A percentile compares a stretch with the other conserved stretches of the same genome.
phyloP scores from a whole-genome alignment of 1,284 basidiomycete species.

The Singerocomus inundabilis region DNA sequence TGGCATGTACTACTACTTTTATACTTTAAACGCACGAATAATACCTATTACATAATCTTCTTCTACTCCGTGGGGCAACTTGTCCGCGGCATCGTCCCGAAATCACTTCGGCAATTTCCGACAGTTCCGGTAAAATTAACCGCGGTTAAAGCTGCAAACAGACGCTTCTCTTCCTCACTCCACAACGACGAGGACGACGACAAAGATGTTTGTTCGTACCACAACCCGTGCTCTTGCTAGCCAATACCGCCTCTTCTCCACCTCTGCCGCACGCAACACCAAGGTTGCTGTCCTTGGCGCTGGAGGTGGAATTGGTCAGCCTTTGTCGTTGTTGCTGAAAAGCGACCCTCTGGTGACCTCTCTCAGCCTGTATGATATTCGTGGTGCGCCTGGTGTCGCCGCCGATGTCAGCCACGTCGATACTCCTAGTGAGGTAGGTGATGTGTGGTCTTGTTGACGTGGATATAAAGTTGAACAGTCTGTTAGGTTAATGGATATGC shows the following conservation, averaged over 20 bases:
- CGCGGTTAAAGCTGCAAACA: not conserved
- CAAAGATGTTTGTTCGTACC: conserved; percentile 56
- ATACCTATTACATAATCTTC: too few species aligned
- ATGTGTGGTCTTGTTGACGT: conserved; percentile 1
- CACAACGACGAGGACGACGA: conserved; percentile 19
- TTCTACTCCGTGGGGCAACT: too few species aligned
- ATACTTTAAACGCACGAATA: too few species aligned
- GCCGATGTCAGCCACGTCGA: conserved; percentile 94
- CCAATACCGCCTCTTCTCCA: conserved; percentile 71
- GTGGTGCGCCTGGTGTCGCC: conserved; percentile 89
- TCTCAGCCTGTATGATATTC: conserved; percentile 87
- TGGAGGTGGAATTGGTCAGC: conserved; percentile 91
- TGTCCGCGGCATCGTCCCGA: conserved; percentile 7
- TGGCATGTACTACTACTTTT: too few species aligned
- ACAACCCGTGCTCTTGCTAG: conserved; percentile 46
- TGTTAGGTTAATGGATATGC: conserved; percentile 75
- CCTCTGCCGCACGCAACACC: conserved; percentile 68
- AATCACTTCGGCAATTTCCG: conserved; percentile 15
- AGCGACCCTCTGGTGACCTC: conserved; percentile 78
- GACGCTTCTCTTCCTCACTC: not conserved
- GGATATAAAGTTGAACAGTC: conserved; percentile 5
- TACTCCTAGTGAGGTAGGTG: conserved; percentile 74
- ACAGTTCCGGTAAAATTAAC: conserved; percentile 8
- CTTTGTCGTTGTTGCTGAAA: conserved; percentile 87
- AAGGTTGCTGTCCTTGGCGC: conserved; percentile 92